Base-by-base conservation (phyloP, 2,329 filamentous ascomycete genomes). In the Hypoxylon sp. region DNA sequence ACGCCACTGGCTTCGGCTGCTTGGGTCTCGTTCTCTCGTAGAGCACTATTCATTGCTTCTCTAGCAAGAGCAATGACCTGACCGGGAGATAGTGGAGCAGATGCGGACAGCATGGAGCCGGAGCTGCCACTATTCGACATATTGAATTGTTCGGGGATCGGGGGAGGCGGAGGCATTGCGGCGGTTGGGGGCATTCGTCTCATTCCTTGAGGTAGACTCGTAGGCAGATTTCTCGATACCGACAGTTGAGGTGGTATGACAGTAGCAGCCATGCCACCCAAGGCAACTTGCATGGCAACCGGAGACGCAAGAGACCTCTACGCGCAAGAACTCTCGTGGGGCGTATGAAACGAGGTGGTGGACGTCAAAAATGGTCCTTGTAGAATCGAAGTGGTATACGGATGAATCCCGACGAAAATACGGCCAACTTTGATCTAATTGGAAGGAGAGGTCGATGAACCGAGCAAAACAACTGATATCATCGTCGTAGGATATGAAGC, bases 1-100 rank as follows among this genome's bases (percentile, higher is more conserved):
- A 88, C 84, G 67, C 86, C 84, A 68, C 85, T 86, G 47, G 85
- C 86, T 70, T 90, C 88, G 58, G 87, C 87, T 5, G 85, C 87
- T 77, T 91, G 89, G 54, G 83, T 87, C 73, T 86, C 85, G 72
- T 91, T 90, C 77, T 90, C 90, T 72, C 90, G 85, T 64, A 91
- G 82, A 60, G 91, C 91, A 73, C 84, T 85, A 69, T 86, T 86
- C 86, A 93, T 91, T 48, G 90, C 89, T 73, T 91, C 88, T 72
- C 86, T 86, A 37, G 89, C 89, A 53, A 92, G 83, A 62, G 83
- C 83, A 56, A 93, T 87, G 70, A 93, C 89, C 77, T 93, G 89
- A 47, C 82, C 83, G 42, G 90, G 82, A 17, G 90, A 86, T 76
- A 90, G 83, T 58, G 86, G 83, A 13, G 80, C 78, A n/a, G 82